Evolutionary conservation across 2,329 filamentous ascomycete species (phyloP).

Genomic region (Fusarium solani-melongenae): DNA sequence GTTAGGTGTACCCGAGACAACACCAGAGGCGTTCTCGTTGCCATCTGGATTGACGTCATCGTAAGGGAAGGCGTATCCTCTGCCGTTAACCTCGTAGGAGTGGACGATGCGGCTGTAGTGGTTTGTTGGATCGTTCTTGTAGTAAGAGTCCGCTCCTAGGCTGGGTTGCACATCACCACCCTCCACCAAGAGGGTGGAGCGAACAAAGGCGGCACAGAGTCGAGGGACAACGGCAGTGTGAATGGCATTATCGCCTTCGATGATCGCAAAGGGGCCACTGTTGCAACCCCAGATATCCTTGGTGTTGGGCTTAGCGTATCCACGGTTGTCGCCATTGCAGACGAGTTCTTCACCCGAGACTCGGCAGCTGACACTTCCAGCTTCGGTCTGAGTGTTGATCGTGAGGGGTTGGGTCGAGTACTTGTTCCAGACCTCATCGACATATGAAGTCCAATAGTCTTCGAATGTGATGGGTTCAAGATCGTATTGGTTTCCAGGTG

Average conservation of each 20-base stretch:
- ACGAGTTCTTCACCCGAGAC: constrained; percentile 49
- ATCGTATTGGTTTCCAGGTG: constrained; percentile 55
- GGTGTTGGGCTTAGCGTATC: constrained; percentile 56
- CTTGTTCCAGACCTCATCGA: constrained; percentile 58
- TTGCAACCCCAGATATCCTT: constrained; percentile 64
- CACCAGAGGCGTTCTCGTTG: constrained; percentile 61
- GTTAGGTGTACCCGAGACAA: constrained; percentile 39
- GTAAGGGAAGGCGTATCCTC: constrained; percentile 75
- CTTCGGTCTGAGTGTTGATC: constrained; percentile 56
- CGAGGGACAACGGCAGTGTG: constrained; percentile 58
- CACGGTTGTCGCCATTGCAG: constrained; percentile 56
- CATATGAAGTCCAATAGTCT: constrained; percentile 58
- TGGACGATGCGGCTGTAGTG: constrained; percentile 73
- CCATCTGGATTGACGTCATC: constrained; percentile 73
- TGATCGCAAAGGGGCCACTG: constrained; percentile 58
- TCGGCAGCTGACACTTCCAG: constrained; percentile 54
- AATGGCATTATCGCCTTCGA: constrained; percentile 50
- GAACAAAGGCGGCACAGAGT: constrained; percentile 62
- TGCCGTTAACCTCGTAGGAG: constrained; percentile 66
- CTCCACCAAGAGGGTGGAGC: constrained; percentile 57
- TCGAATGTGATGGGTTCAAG: constrained; percentile 50
- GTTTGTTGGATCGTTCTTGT: constrained; percentile 56
- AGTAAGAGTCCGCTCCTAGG: constrained; percentile 54
- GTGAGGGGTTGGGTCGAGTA: constrained; percentile 53
- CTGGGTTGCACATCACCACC: constrained; percentile 61